Base-by-base conservation (phyloP, 768 basidiomycete genomes). In the Psilocybe tampanensis region DNA sequence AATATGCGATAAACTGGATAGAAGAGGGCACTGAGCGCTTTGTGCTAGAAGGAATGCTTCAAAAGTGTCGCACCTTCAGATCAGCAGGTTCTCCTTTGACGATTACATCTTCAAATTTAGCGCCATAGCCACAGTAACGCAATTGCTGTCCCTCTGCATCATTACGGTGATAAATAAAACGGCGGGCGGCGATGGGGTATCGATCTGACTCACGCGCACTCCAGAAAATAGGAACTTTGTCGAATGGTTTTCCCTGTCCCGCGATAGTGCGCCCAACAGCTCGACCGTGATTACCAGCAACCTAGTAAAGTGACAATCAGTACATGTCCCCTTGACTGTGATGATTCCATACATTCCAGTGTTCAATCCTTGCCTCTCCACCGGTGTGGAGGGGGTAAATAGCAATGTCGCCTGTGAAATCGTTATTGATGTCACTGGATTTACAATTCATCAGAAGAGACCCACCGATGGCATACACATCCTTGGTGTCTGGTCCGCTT, bases 221-320 rank as follows among this genome's bases (percentile, higher is more conserved):
- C 94, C 94, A 95, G 76, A 95, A 95, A 34, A 94, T 74, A 0
- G 93, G 92, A 11, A 91, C 75, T 73, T 94, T 94, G 45, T 78
- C 78, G 71, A 89, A 94, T n/a, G 87, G 83, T 59, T 85, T 82
- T 29, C 75, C 76, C 55, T 72, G 79, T 47, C 78, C 86, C 52
- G 88, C 79, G 61, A 96, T 92, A 8, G 81, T 87, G 68, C 85
- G 84, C 0, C 89, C 94, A n/a, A 90, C 88, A 15, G 88, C 85
- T 48, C 93, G 84, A 2, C 93, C 94, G 56, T 90, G 89, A 70
- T 95, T 95, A 45, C 86, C 86, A 15, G 94, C 93, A 55, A 94
- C 88, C 86, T 89, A 39, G 47, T 6, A 32, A 18, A 5, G 17
- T 15, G 17, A 42, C 22, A 44, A 42, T 22, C 36, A 19, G 12